Evolutionary conservation across 129 eudicot genomes (phyloP).

Genomic region (Tagetes erecta): DNA sequence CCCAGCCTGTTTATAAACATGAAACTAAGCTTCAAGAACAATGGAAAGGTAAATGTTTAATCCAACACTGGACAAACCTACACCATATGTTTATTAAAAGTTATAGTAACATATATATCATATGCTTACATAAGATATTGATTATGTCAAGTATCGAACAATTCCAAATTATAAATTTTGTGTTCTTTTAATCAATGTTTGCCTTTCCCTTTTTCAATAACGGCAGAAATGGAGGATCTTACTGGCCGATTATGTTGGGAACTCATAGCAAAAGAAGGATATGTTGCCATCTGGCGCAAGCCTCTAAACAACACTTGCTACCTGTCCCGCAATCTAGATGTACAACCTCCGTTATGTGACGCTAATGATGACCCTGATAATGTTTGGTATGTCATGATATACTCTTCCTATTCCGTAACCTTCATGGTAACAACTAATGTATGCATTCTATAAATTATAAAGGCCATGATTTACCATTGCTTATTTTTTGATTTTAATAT

Average conservation of each 20-base stretch:
- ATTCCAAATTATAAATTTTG: background rate
- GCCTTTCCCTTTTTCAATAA: slow-evolving; percentile 7
- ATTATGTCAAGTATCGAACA: slow-evolving; percentile 20
- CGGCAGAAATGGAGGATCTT: slow-evolving; percentile 78
- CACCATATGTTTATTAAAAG: background rate
- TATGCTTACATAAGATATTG: slow-evolving; percentile 2
- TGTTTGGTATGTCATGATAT: slow-evolving; percentile 56
- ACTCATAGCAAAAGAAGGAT: slow-evolving; percentile 68
- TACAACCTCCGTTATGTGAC: slow-evolving; percentile 66
- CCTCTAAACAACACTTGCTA: slow-evolving; percentile 75
- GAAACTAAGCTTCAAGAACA: slow-evolving; percentile 61
- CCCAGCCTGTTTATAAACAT: slow-evolving; percentile 78
- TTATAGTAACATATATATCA: background rate
- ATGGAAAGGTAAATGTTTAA: slow-evolving; percentile 59
- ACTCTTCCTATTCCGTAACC: slow-evolving; percentile 15
- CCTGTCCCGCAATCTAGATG: slow-evolving; percentile 44
- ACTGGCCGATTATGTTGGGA: slow-evolving; percentile 76
- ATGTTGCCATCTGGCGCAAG: slow-evolving; percentile 82
- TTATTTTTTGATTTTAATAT: background rate
- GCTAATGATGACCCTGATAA: slow-evolving; percentile 63
- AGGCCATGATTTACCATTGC: slow-evolving; percentile 14
- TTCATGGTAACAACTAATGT: slow-evolving; percentile 5
- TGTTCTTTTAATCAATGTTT: background rate
- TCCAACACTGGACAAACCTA: background rate
- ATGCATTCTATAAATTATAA: background rate